A percentile compares a stretch with the other conserved stretches of the same genome.
Evolutionary conservation across 306 rosid species (phyloP).

Genomic region (Prunus salicina): DNA sequence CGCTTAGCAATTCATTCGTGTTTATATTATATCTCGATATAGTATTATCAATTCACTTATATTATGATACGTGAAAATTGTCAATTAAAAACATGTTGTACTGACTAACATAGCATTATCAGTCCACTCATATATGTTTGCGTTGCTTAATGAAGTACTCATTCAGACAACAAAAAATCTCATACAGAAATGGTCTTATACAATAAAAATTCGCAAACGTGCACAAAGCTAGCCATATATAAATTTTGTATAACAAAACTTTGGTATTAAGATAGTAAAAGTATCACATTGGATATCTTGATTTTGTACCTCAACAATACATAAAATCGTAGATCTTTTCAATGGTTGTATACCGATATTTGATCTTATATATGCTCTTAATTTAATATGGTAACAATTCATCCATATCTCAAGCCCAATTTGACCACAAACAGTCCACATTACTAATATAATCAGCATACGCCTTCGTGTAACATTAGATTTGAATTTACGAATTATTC

Average conservation of each 20-base stretch:
- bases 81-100: no score
- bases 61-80: no score
- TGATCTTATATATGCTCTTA: background rate
- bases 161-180: no score
- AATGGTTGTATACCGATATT: no score
- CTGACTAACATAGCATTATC: accelerated
- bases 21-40: no score
- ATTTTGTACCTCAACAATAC: background rate
- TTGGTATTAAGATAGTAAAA: background rate
- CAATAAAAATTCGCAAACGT: background rate
- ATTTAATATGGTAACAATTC: background rate
- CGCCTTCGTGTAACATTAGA: no score
- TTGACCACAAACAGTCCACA: background rate
- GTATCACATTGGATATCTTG: background rate
- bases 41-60: accelerated
- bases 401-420: background rate
- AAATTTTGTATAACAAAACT: background rate
- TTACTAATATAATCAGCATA: background rate
- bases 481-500: no score
- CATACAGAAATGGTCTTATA: no score
- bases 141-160: no score
- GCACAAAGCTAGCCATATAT: background rate
- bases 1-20: no score
- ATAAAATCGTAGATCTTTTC: no score
- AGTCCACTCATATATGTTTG: no score